phyloP scores from a whole-genome alignment of 2,329 filamentous ascomycete genomes.

The Chaetomium sp. region DNA sequence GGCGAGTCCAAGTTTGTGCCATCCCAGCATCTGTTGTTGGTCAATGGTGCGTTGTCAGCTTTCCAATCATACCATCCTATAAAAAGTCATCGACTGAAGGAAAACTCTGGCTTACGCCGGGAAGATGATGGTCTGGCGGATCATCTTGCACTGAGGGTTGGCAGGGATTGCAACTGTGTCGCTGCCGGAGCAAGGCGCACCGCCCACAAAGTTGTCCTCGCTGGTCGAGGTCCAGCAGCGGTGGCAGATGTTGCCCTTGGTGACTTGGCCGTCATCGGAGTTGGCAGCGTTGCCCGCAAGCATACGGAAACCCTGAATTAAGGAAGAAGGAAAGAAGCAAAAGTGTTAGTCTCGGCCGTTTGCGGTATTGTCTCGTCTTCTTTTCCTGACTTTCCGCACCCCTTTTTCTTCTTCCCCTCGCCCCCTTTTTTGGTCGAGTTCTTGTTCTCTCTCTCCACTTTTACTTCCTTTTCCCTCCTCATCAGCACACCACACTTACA shows the following conservation, averaged over 20 bases:
- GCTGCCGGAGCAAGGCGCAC: slow-evolving; percentile 42
- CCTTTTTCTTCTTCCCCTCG: background rate
- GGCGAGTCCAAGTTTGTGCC: slow-evolving; percentile 36
- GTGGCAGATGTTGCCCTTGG: slow-evolving; percentile 39
- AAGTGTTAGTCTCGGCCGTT: background rate
- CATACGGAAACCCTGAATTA: slow-evolving; percentile 39
- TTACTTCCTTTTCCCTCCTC: background rate
- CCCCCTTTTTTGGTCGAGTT: background rate
- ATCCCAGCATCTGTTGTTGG: slow-evolving; percentile 38
- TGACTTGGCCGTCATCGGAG: slow-evolving; percentile 34
- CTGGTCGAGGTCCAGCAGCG: slow-evolving; percentile 41
- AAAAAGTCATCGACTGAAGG: background rate
- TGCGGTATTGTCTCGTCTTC: background rate
- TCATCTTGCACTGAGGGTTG: slow-evolving; percentile 43
- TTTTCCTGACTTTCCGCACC: background rate
- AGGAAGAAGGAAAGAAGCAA: background rate
- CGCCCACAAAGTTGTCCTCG: slow-evolving; percentile 42
- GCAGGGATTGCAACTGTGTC: slow-evolving; percentile 46
- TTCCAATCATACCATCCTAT: background rate
- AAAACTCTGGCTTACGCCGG: slow-evolving; percentile 26
- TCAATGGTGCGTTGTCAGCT: background rate
- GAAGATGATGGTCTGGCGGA: slow-evolving; percentile 48
- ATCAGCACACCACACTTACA: slow-evolving; percentile 19
- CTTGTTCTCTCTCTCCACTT: background rate
- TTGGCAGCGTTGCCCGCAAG: slow-evolving; percentile 39